These are phyloP conservation scores for Colletotrichum lentis DNA, from an alignment of 2,329 filamentous ascomycete genomes.

Conservation along the genomic window DNA sequence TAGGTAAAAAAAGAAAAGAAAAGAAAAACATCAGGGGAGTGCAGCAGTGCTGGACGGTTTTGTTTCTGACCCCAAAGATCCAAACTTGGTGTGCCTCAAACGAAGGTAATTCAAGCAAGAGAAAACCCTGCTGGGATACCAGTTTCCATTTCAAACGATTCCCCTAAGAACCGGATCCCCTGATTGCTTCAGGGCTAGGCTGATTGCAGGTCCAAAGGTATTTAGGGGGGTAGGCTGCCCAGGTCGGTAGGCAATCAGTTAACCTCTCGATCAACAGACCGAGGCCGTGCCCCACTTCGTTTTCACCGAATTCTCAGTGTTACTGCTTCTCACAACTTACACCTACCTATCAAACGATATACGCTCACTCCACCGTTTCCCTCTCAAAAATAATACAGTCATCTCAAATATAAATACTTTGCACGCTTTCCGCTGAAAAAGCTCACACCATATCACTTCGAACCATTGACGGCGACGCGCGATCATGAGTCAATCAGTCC, in stretches of 20 bases:
- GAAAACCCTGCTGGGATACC: too few relatives aligned
- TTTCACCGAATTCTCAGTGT: slow-evolving; percentile 1
- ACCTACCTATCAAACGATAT: too few relatives aligned
- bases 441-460: not conserved
- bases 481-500: slow-evolving; percentile 15
- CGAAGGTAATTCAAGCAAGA: not conserved
- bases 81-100: not conserved
- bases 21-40: too few relatives aligned
- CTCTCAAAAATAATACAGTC: not conserved
- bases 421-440: too few relatives aligned
- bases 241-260: not conserved
- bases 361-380: not conserved
- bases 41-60: not conserved
- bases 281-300: slow-evolving; percentile 2
- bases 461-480: not conserved
- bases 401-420: not conserved
- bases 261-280: not conserved
- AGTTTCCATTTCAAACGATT: not conserved
- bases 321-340: not conserved
- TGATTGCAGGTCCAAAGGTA: not conserved
- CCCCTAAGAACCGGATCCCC: not conserved
- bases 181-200: too few relatives aligned
- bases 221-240: not conserved
- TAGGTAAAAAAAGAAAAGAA: too few relatives aligned
- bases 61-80: not conserved